Percentiles rank a stretch among this genome's conserved stretches.
Evolutionary conservation across 306 rosid species (phyloP).

Genomic region (Astragalus membranaceus): DNA sequence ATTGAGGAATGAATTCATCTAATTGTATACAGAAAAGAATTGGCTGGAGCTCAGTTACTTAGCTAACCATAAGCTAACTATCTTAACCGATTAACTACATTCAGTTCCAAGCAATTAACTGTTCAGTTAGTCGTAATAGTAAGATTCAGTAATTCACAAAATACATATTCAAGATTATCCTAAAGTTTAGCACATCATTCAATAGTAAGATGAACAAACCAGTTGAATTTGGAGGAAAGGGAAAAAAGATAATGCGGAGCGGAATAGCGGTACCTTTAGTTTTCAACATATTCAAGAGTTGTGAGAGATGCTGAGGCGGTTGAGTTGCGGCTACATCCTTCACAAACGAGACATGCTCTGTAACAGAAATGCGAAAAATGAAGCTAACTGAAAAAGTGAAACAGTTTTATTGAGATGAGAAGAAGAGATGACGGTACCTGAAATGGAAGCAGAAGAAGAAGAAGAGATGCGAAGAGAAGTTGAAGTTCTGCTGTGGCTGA

Average conservation of each 20-base stretch:
- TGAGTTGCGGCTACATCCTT: conserved; percentile 73
- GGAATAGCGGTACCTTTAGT: conserved; percentile 43
- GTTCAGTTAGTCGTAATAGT: too few relatives aligned
- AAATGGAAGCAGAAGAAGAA: conserved; percentile 13
- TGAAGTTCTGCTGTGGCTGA: conserved; percentile 34
- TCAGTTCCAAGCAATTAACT: too few relatives aligned
- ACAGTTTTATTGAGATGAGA: background rate
- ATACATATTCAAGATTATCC: background rate
- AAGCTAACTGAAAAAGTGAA: background rate
- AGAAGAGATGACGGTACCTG: conserved; percentile 26
- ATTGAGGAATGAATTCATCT: too few relatives aligned
- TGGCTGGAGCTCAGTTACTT: too few relatives aligned
- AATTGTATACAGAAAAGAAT: too few relatives aligned
- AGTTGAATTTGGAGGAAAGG: background rate
- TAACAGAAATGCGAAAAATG: background rate
- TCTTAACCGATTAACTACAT: too few relatives aligned
- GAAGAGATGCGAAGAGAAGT: conserved; percentile 36
- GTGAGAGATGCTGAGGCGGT: conserved; percentile 73
- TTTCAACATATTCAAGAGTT: conserved; percentile 57
- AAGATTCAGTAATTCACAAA: background rate
- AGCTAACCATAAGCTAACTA: too few relatives aligned
- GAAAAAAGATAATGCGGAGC: background rate
- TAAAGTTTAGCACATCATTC: background rate
- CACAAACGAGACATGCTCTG: conserved; percentile 77
- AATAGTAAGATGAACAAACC: background rate